These are phyloP conservation scores for Bruguiera sexangula DNA, from an alignment of 345 rosid genomes.

Conservation along the genomic window DNA sequence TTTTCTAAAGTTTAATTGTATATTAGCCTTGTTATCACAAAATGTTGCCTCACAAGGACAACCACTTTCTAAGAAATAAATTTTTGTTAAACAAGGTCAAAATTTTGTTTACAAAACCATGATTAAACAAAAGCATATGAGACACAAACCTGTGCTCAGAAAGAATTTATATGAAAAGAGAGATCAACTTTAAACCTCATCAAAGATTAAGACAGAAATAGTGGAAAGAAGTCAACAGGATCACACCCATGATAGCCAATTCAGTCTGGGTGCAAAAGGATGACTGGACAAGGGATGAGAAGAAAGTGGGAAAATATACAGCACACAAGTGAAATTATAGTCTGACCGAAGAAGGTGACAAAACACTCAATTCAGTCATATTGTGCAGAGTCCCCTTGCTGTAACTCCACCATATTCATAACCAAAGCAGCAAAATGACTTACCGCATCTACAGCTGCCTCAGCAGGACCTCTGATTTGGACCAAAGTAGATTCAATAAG, in stretches of 20 bases:
- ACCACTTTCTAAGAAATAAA: too few relatives aligned
- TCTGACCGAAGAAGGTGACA: not conserved
- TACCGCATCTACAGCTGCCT: slow-evolving; percentile 97
- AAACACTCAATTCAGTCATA: too few relatives aligned
- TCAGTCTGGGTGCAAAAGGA: not conserved
- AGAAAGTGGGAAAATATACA: not conserved
- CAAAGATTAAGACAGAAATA: not conserved
- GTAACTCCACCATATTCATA: not conserved
- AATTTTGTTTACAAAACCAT: too few relatives aligned
- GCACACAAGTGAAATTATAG: not conserved
- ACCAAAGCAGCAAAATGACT: not conserved
- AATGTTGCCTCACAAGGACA: too few relatives aligned
- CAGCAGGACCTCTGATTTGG: slow-evolving; percentile 88
- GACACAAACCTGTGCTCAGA: not conserved
- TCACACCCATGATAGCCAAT: not conserved
- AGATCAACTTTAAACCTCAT: not conserved
- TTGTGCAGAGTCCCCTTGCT: too few relatives aligned
- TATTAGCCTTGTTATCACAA: too few relatives aligned
- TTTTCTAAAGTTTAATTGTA: too few relatives aligned
- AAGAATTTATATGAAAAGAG: not conserved
- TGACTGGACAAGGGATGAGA: not conserved
- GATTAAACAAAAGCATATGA: too few relatives aligned
- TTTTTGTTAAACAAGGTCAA: too few relatives aligned
- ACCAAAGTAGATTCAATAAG: slow-evolving; percentile 85
- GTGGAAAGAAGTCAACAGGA: not conserved